Conservation (phyloP, 2,329 filamentous ascomycete genomes). For the Diaporthe destruens region DNA sequence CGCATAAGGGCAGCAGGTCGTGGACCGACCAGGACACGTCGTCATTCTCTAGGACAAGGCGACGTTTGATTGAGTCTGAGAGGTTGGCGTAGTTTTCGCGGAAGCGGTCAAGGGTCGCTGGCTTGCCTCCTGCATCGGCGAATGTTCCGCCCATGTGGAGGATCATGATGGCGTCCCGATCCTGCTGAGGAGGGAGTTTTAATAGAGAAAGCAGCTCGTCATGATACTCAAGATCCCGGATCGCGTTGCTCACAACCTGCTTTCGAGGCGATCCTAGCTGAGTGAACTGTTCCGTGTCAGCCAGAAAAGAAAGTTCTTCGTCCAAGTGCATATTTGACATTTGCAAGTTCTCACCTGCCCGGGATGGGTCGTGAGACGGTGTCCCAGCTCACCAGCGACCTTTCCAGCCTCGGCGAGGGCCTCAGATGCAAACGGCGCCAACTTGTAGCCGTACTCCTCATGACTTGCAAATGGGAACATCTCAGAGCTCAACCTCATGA, state of each 20-base stretch:
- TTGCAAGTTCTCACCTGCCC: constrained; percentile 69
- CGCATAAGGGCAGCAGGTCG: constrained; percentile 88
- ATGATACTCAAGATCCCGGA: constrained; percentile 90
- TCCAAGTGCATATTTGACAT: neutral
- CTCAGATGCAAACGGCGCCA: constrained; percentile 85
- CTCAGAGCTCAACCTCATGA: constrained; percentile 91
- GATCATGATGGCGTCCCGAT: constrained; percentile 94
- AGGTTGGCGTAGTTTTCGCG: constrained; percentile 77
- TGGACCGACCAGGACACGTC: constrained; percentile 95
- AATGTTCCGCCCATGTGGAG: constrained; percentile 93
- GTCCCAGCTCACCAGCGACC: constrained; percentile 81
- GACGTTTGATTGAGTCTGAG: constrained; percentile 78
- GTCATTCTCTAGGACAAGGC: constrained; percentile 93
- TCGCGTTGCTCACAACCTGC: constrained; percentile 80
- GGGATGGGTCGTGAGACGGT: constrained; percentile 90
- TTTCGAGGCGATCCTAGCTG: constrained; percentile 87
- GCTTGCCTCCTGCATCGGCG: constrained; percentile 75
- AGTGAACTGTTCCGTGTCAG: constrained; percentile 71
- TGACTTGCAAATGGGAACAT: constrained; percentile 99
- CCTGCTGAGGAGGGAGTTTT: constrained; percentile 79
- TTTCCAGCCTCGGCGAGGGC: constrained; percentile 81
- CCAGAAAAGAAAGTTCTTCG: neutral
- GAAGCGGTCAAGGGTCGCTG: constrained; percentile 82
- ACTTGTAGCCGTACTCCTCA: constrained; percentile 84
- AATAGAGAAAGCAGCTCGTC: constrained; percentile 85